These are phyloP conservation scores for Gaertneriomyces semiglobifer DNA, from an alignment of 192 early-diverging fungal species.

Conservation along the genomic window DNA sequence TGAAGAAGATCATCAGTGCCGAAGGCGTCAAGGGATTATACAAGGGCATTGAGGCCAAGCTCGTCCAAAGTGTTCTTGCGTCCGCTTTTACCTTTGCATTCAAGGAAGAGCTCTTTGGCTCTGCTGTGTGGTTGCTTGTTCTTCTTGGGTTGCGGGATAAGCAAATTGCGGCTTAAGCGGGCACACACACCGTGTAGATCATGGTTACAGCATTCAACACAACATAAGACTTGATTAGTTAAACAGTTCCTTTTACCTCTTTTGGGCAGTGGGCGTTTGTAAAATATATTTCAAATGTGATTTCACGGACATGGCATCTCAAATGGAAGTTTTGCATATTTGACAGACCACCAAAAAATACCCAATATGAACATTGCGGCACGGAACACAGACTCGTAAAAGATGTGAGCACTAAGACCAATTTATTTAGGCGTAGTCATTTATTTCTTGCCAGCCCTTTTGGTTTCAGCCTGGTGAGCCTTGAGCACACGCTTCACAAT, in stretches of 20 bases:
- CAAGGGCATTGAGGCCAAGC: conserved; percentile 85
- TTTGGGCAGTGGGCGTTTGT: too few species aligned
- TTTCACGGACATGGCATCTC: too few species aligned
- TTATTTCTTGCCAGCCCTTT: conserved; percentile 43
- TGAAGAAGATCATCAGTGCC: conserved; percentile 83
- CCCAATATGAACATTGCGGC: too few species aligned
- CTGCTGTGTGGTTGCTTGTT: conserved; percentile 40
- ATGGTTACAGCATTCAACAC: too few species aligned
- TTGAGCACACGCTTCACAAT: conserved; percentile 99
- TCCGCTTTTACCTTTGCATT: conserved; percentile 96
- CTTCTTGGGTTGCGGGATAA: conserved; percentile 34
- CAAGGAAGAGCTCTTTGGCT: conserved; percentile 50
- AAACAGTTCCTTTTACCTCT: too few species aligned
- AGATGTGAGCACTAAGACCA: too few species aligned
- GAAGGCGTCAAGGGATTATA: conserved; percentile 82
- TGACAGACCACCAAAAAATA: too few species aligned
- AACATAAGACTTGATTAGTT: too few species aligned
- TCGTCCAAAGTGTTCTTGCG: conserved; percentile 92
- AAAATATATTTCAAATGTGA: too few species aligned
- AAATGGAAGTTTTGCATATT: too few species aligned
- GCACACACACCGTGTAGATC: too few species aligned
- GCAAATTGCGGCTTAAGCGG: neutral
- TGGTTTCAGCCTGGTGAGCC: conserved; percentile 52
- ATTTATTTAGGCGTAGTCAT: neutral
- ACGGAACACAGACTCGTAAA: too few species aligned